These are phyloP conservation scores for Capsicum rhomboideum DNA, from an alignment of 257 asterid species.

Conservation along the genomic window DNA sequence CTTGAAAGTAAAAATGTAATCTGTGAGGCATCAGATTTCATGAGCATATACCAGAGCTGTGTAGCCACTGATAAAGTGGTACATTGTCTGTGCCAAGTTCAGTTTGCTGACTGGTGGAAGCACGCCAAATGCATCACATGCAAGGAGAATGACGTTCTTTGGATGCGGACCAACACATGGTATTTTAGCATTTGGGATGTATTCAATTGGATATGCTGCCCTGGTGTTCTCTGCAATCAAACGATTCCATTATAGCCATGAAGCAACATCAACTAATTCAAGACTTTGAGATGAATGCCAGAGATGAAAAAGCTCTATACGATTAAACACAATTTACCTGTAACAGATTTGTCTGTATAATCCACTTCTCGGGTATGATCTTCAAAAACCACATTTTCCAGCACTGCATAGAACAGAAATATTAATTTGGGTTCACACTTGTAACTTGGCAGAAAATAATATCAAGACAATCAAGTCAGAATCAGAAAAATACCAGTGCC, in stretches of 20 bases:
- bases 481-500: slow-evolving; percentile 49
- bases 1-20: not conserved
- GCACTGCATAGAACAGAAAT: slow-evolving; percentile 29
- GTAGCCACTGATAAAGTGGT: slow-evolving; percentile 94
- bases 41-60: slow-evolving; percentile 62
- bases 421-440: not conserved
- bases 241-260: not conserved
- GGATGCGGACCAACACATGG: slow-evolving; percentile 98
- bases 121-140: slow-evolving; percentile 96
- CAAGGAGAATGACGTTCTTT: slow-evolving; percentile 73
- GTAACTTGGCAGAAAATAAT: not conserved
- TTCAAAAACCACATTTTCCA: slow-evolving; percentile 88
- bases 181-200: slow-evolving; percentile 81
- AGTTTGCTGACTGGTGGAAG: slow-evolving; percentile 95
- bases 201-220: slow-evolving; percentile 91
- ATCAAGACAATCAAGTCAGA: not conserved
- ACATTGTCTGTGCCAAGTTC: slow-evolving; percentile 81
- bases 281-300: not conserved
- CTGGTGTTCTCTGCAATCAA: slow-evolving; percentile 67
- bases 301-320: not conserved
- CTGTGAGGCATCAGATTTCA: not conserved
- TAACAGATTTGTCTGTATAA: slow-evolving; percentile 77
- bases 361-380: slow-evolving; percentile 90
- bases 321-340: slow-evolving; percentile 37
- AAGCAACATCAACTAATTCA: not conserved